Conservation (phyloP, 1,284 basidiomycete species). For the Cryptococcus floricola region DNA sequence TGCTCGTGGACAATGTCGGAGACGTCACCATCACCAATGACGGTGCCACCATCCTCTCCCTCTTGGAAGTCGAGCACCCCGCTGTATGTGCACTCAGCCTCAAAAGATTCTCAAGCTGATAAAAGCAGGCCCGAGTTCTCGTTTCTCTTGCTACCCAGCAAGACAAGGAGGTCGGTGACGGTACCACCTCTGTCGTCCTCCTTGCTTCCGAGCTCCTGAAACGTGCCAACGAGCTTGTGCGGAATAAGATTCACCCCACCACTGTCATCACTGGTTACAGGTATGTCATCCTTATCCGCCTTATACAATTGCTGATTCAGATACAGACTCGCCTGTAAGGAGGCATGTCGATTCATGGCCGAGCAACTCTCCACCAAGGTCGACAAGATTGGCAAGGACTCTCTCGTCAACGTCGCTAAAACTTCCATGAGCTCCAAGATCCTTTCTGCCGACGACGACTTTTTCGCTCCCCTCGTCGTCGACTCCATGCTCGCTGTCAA, state of each 20-base stretch:
- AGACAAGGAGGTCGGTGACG: conserved; percentile 99
- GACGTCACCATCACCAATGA: conserved; percentile 99
- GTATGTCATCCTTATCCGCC: conserved; percentile 16
- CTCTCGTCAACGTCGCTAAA: conserved; percentile 93
- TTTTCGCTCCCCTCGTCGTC: conserved; percentile 97
- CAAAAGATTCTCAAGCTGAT: conserved; percentile 5
- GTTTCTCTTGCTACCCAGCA: conserved; percentile 99
- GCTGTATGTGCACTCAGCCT: conserved; percentile 55
- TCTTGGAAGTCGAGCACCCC: conserved; percentile 89
- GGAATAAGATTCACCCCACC: conserved; percentile 97
- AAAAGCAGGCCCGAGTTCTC: conserved; percentile 69
- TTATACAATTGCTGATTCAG: not conserved
- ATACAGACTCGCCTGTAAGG: conserved; percentile 76
- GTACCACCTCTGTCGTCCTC: conserved; percentile 97
- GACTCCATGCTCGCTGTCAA: conserved; percentile 98
- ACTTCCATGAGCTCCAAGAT: conserved; percentile 99
- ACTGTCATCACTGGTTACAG: conserved; percentile 99
- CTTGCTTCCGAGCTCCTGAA: conserved; percentile 93
- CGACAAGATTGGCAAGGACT: conserved; percentile 83
- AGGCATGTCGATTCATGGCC: conserved; percentile 97
- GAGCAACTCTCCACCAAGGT: conserved; percentile 96
- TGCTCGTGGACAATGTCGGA: conserved; percentile 98
- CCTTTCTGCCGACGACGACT: conserved; percentile 93
- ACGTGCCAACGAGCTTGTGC: conserved; percentile 95
- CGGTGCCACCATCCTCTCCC: conserved; percentile 92